These are phyloP conservation scores for Quercus bicolor DNA, from an alignment of 306 rosid species.

Conservation along the genomic window DNA sequence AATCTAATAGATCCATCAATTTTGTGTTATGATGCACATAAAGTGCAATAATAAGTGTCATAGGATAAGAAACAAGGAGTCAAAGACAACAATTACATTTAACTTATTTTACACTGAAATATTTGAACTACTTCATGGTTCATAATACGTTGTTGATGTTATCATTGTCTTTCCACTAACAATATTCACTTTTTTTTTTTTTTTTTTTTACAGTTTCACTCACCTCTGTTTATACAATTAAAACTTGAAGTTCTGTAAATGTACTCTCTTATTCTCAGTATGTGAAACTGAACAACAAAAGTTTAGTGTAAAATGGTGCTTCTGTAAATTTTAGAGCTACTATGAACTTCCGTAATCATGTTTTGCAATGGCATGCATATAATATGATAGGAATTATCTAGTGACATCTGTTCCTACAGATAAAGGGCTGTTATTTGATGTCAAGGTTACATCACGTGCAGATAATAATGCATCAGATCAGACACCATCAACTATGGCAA, in stretches of 20 bases:
- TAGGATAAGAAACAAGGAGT: neutral
- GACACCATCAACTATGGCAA: conserved; percentile 22
- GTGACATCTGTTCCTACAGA: neutral
- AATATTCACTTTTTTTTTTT: neutral
- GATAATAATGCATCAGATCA: conserved; percentile 38
- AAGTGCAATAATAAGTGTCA: no score
- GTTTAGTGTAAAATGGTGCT: neutral
- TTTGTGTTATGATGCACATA: neutral
- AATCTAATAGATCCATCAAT: neutral
- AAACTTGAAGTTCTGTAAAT: neutral
- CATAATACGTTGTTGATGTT: neutral
- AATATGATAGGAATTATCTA: neutral
- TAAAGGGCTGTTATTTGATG: neutral
- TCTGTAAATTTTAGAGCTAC: neutral
- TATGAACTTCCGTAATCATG: neutral
- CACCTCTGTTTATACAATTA: neutral
- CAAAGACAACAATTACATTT: neutral
- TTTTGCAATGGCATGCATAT: neutral
- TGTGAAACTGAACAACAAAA: neutral
- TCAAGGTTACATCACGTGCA: conserved; percentile 13
- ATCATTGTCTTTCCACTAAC: neutral
- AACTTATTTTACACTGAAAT: neutral
- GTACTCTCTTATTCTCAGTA: neutral
- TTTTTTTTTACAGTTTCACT: neutral
- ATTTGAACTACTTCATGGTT: neutral